Evolutionary conservation across 345 rosid species (phyloP), one percentile per base, ranked within the genome.

Genomic region (Gossypium arboreum): DNA sequence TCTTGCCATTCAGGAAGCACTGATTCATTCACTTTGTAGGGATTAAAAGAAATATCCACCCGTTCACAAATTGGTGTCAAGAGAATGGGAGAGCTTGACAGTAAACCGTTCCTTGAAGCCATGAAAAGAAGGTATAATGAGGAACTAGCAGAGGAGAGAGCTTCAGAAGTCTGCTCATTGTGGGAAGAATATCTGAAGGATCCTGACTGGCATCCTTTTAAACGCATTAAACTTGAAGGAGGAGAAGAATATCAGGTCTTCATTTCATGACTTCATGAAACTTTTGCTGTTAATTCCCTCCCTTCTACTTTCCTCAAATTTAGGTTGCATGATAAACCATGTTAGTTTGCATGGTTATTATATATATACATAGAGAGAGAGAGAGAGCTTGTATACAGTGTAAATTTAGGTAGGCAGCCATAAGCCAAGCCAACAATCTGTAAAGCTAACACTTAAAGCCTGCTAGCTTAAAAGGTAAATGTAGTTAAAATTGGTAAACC

Each of bases 71-170:
- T 95, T 75, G 90, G 93, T 70, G 88, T 93, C 73, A 93, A 88
- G 86, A 86, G 98, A 83, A 93, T 95, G 99, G 98, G 99, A 80
- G 98, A 95, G 80, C 97, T 95, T 58, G 92, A 93, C 61, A 77
- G 78, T 7, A 83, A 84, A 79, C 97, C 99, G 4, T 91, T 95
- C 82, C 75, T 85, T 66, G 91, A 87, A 84, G 96, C 85, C 67
- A 88, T 95, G 99, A 91, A 84, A 83, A 80, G 63, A 79, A 90
- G 77, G 76, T 95, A 90, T 72, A 77, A 64, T 24, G 83, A 83
- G 77, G 97, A 88, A 55, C 93, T 87, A 79, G 89, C 93, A 67
- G 97, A 93, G 73, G 90, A 87, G 11, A 88, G 85, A 81, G 89
- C 98, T 52, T 82, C 88, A 0, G 92, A 89, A 75, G 75, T 91